Evolutionary conservation across 352 stramenopile species (phyloP).

Genomic region (Pythium sukuiense): DNA sequence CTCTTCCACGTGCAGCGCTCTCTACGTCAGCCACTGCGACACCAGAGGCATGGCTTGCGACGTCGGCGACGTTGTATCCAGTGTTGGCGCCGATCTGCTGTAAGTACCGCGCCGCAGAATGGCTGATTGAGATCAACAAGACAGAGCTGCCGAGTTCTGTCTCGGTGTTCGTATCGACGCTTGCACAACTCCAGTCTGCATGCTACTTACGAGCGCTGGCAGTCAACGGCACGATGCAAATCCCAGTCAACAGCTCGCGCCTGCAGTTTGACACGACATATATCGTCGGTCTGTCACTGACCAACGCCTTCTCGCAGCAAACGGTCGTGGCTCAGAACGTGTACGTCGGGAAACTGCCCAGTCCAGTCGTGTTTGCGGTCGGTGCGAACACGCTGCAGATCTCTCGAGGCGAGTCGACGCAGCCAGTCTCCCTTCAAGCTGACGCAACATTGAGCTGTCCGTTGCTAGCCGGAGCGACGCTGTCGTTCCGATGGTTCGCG

Average conservation of each 20-base stretch:
- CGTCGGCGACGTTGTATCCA: constrained; percentile 33
- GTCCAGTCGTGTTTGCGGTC: constrained; percentile 51
- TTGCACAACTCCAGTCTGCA: constrained; percentile 45
- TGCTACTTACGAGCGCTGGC: constrained; percentile 54
- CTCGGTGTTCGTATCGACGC: constrained; percentile 34
- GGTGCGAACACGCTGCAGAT: constrained; percentile 40
- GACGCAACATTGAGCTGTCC: constrained; percentile 50
- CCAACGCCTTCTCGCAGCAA: constrained; percentile 58
- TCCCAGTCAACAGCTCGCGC: constrained; percentile 48
- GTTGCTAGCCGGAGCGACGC: constrained; percentile 19
- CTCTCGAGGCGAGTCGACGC: constrained; percentile 33
- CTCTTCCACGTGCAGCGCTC: constrained; percentile 29
- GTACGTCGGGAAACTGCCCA: constrained; percentile 38
- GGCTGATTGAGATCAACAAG: constrained; percentile 22
- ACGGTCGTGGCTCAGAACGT: constrained; percentile 30
- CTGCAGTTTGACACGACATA: constrained; percentile 43
- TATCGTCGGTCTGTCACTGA: constrained; percentile 49
- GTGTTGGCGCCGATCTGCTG: constrained; percentile 38
- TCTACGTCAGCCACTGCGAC: neutral
- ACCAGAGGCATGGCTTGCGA: constrained; percentile 16
- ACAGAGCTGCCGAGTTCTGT: constrained; percentile 33
- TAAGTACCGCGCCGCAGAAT: constrained; percentile 38
- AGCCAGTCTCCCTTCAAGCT: constrained; percentile 41
- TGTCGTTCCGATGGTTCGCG: constrained; percentile 55
- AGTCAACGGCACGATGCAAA: constrained; percentile 32